Percentiles rank a stretch among this genome's conserved stretches.
These are phyloP conservation scores for Medicago ruthenica DNA, from an alignment of 306 rosid species.

Conservation along the genomic window DNA sequence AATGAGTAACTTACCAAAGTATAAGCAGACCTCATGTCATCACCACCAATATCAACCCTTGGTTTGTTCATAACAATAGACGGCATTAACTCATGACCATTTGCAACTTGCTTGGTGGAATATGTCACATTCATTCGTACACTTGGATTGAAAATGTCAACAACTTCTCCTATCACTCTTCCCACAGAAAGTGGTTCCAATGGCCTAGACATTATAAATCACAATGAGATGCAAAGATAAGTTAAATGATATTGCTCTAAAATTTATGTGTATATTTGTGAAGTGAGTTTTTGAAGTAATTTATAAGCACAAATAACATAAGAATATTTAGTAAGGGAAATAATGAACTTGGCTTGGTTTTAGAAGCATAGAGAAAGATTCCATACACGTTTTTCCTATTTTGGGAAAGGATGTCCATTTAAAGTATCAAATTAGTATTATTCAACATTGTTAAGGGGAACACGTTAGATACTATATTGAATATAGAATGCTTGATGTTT, in stretches of 20 bases:
- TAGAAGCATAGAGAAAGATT: conserved; percentile 51
- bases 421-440: conserved; percentile 29
- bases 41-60: conserved; percentile 80
- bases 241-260: conserved; percentile 4
- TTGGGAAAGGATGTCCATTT: conserved; percentile 48
- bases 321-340: conserved; percentile 1
- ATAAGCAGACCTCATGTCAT: conserved; percentile 78
- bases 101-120: conserved; percentile 64
- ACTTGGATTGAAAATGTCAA: conserved; percentile 78
- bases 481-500: conserved; percentile 10
- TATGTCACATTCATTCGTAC: conserved; percentile 75
- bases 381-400: conserved; percentile 40
- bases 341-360: conserved; percentile 33
- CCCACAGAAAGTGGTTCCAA: conserved; percentile 70
- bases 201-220: conserved; percentile 53
- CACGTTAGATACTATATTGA: conserved; percentile 10
- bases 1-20: conserved; percentile 61
- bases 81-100: conserved; percentile 88
- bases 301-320: conserved; percentile 54
- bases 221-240: neutral
- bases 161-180: conserved; percentile 90
- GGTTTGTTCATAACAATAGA: conserved; percentile 61
- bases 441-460: conserved; percentile 43
- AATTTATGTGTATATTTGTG: conserved; percentile 17
- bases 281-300: conserved; percentile 44